These are phyloP conservation scores for Lachancea waltii DNA, from an alignment of 805 yeast species.

Conservation along the genomic window DNA sequence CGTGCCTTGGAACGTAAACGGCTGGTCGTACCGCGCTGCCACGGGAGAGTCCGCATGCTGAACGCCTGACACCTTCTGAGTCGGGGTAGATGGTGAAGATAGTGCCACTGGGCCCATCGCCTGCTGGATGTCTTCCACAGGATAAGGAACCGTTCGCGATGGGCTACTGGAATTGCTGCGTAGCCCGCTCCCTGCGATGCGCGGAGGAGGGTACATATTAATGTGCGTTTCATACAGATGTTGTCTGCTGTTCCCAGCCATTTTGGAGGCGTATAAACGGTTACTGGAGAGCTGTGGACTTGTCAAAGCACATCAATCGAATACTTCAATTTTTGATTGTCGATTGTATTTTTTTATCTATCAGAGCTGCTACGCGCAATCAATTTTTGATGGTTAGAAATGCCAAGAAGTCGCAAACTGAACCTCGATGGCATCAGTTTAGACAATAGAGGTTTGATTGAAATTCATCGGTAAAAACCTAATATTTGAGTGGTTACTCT, in stretches of 20 bases:
- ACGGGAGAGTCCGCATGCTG: conserved; percentile 1
- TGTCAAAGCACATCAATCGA: no score
- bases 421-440: no score
- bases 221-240: conserved; percentile 20
- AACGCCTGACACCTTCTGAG: neutral
- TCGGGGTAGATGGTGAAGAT: conserved; percentile 1
- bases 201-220: conserved; percentile 20
- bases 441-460: no score
- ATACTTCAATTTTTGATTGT: no score
- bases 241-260: conserved; percentile 3
- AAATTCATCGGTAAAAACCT: no score
- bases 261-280: conserved; percentile 1
- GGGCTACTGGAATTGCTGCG: neutral
- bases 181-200: neutral
- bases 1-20: conserved; percentile 10
- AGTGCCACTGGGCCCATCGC: conserved; percentile 15
- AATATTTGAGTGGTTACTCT: no score
- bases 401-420: no score
- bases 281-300: no score
- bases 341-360: no score
- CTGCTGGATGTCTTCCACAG: conserved; percentile 18
- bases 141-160: conserved; percentile 16
- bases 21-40: conserved; percentile 12
- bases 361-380: no score
- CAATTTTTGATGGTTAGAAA: no score